These are phyloP conservation scores for Hortaea sp. DNA, from an alignment of 2,329 filamentous ascomycete genomes.

Conservation along the genomic window DNA sequence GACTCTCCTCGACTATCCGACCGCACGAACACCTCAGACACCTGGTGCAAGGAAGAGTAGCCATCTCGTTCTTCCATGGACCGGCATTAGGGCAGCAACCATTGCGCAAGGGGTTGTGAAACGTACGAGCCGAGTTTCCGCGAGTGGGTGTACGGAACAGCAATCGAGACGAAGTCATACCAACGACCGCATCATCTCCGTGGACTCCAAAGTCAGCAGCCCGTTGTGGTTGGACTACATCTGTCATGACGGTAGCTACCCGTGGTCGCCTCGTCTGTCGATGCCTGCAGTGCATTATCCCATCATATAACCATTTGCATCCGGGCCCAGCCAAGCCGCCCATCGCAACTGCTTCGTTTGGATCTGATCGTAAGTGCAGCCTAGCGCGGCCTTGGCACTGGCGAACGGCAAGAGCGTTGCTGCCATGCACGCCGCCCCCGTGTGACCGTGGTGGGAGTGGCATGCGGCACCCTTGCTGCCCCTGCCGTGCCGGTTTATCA, in stretches of 20 bases:
- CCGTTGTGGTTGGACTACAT: background rate
- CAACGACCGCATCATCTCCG: too few species aligned
- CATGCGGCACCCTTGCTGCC: background rate
- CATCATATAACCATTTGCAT: background rate
- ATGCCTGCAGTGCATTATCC: constrained; percentile 1
- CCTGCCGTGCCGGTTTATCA: background rate
- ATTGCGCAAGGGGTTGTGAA: too few species aligned
- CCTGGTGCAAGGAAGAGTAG: too few species aligned
- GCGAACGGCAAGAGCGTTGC: constrained; percentile 1
- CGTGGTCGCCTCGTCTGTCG: background rate
- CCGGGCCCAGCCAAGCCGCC: background rate
- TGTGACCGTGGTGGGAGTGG: background rate
- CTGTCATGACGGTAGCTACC: constrained; percentile 1
- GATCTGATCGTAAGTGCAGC: background rate
- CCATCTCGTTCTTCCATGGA: too few species aligned
- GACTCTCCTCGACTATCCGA: too few species aligned
- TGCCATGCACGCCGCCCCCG: background rate
- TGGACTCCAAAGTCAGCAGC: too few species aligned
- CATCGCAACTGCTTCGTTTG: background rate
- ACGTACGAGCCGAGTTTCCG: too few species aligned
- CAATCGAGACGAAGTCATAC: too few species aligned
- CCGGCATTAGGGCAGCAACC: too few species aligned
- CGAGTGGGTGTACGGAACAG: too few species aligned
- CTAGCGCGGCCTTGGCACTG: background rate
- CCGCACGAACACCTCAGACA: too few species aligned